Evolutionary conservation across 1,284 basidiomycete genomes (phyloP), one percentile per base, ranked within the genome.

Genomic region (Neonothopanus nambi): DNA sequence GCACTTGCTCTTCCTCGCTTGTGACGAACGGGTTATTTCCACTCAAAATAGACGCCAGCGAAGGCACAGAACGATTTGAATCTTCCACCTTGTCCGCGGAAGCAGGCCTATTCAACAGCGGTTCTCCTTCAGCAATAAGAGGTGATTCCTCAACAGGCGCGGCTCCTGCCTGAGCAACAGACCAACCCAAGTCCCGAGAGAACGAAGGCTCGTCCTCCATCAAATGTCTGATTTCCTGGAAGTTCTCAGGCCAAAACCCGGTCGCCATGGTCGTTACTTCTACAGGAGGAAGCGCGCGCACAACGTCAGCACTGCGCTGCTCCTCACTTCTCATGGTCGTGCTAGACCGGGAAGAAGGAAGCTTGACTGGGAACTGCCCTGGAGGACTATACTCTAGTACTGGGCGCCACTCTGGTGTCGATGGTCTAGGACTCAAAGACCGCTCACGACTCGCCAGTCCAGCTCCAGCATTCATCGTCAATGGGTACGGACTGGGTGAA

Each of bases 1-100:
- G 30, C 7, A 24, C 18, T 45, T 9, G 43, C 26, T 45, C 30
- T 12, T 3, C 24, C 24, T 26, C 24, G 12, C 17, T 24, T 12
- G 43, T n/a, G 8, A 21, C 43, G 9, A 30, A 24, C 17, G 15
- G 24, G 12, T 38, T 45, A 40, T 40, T 50, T 44, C 59, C 36
- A 24, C 38, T 55, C 42, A 55, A 45, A 12, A 73, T 57, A 13
- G 70, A 66, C 2, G 66, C 65, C 9, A 72, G 64, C 2, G 70
- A 70, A 33, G 57, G 63, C 39, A 48, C 39, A 4, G 52, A 40
- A 13, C 46, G 38, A 3, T 48, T 46, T 3, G 46, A 41, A 6
- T 48, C 21, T 7, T 23, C 20, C 11, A 36, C 23, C 33, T 30
- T 35, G 26, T 48, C 38, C 48, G 36, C 51, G 36, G 57, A 56